phyloP scores from a whole-genome alignment of 169 alveolate species.

The Plasmodium ovale region DNA sequence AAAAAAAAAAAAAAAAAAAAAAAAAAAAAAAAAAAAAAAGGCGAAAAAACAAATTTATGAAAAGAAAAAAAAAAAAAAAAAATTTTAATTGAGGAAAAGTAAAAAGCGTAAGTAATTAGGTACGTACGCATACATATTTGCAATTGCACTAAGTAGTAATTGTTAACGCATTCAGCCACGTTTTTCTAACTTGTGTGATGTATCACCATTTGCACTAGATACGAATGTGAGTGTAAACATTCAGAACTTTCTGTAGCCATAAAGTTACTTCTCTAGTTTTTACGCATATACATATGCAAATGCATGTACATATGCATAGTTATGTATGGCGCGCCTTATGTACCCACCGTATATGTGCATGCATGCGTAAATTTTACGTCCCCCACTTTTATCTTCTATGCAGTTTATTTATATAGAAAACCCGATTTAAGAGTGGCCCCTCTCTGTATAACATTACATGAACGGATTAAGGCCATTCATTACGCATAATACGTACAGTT shows the following conservation, averaged over 20 bases:
- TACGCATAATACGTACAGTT: no score
- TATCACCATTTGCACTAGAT: background rate
- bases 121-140: background rate
- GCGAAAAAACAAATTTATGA: background rate
- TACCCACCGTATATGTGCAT: no score
- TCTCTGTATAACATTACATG: no score
- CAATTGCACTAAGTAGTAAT: background rate
- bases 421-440: no score
- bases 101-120: background rate
- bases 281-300: no score
- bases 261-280: no score
- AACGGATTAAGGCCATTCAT: no score
- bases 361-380: no score
- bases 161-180: background rate
- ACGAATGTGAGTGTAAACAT: background rate
- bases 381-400: no score
- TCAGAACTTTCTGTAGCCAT: background rate
- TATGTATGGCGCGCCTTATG: no score
- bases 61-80: background rate
- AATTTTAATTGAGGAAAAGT: background rate
- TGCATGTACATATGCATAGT: no score
- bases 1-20: background rate
- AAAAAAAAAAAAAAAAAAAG: constrained; percentile 4
- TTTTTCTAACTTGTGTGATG: background rate
- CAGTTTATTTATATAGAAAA: no score